Evolutionary conservation across 768 basidiomycete species (phyloP), one percentile per base, ranked within the genome.

Genomic region (Kwoniella sp.): DNA sequence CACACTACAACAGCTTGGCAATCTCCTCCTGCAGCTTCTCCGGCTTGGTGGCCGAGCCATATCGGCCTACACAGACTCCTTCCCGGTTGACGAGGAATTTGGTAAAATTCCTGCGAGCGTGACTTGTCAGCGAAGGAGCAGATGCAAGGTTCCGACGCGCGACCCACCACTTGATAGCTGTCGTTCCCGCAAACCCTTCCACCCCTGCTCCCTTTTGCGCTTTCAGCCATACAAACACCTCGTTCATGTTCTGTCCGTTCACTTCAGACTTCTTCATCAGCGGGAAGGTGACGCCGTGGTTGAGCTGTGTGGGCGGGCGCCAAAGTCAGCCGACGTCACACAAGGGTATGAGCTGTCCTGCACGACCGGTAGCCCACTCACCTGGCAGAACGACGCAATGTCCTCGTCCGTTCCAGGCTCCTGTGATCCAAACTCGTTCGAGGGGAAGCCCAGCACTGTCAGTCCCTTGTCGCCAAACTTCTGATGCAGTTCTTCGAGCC

Each of bases 271-370:
- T 96, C 77, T 83, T 86, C 84, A 88, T 87, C 43, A 96, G 76
- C 10, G 88, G 88, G 79, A 93, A 93, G 6, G 82, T 82, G 23
- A 96, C 90, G 15, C 88, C 88, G 70, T 91, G 84, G 78, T 91
- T 93, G 56, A 82, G 65, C 44, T 81, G 77, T 37, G 36, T 7
- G 9, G 37, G 20, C 37, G 37, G 19, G 15, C 17, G 37, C 8
- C 8, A 22, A 17, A 9, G 37, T 15, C 15, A 39, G 37, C 14
- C 19, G 9, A 32, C 15, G 31, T 8, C 15, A 32, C 15, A 8
- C 8, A 15, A 32, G 9, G 31, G 31, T 32, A 32, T 32, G 31
- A 32, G 8, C 9, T 32, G 15, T 32, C 9, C 31, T 8, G 31
- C 8, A 8, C 9, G 31, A 8, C 31, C n/a, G n/a, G n/a, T n/a